phyloP scores from a whole-genome alignment of 2,329 filamentous ascomycete genomes.

The Aspergillus pseudoterreus region DNA sequence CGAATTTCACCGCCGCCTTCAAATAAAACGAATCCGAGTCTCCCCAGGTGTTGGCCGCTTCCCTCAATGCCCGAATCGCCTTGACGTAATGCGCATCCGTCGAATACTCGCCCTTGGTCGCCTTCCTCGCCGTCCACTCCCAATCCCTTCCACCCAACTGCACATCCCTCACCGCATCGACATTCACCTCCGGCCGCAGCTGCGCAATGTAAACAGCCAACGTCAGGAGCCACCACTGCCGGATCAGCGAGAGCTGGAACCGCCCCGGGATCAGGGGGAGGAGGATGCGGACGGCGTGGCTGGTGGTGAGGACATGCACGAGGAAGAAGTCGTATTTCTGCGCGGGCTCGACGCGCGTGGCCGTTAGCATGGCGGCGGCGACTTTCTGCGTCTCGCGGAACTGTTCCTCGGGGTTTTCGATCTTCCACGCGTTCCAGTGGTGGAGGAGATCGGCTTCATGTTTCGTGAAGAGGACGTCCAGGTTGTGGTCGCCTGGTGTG shows the following conservation, averaged over 20 bases:
- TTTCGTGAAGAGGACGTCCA: slow-evolving; percentile 64
- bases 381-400: slow-evolving; percentile 67
- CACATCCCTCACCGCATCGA: slow-evolving; percentile 58
- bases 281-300: slow-evolving; percentile 82
- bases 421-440: slow-evolving; percentile 86
- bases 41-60: slow-evolving; percentile 38
- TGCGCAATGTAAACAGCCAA: slow-evolving; percentile 74
- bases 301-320: slow-evolving; percentile 77
- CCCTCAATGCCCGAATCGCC: slow-evolving; percentile 59
- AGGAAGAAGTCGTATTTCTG: slow-evolving; percentile 77
- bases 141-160: slow-evolving; percentile 67
- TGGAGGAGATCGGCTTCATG: slow-evolving; percentile 70
- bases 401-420: slow-evolving; percentile 66
- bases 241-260: slow-evolving; percentile 69
- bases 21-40: slow-evolving; percentile 45
- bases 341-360: slow-evolving; percentile 23
- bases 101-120: slow-evolving; percentile 63
- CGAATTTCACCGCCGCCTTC: slow-evolving; percentile 50
- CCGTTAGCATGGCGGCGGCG: slow-evolving; percentile 45
- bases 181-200: slow-evolving; percentile 66
- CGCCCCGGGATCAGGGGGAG: slow-evolving; percentile 71
- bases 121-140: slow-evolving; percentile 70
- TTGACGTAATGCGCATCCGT: slow-evolving; percentile 85
- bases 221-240: slow-evolving; percentile 86
- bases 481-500: slow-evolving; percentile 57